phyloP scores from a whole-genome alignment of 179 eudicot species.

The Silene coronaria region DNA sequence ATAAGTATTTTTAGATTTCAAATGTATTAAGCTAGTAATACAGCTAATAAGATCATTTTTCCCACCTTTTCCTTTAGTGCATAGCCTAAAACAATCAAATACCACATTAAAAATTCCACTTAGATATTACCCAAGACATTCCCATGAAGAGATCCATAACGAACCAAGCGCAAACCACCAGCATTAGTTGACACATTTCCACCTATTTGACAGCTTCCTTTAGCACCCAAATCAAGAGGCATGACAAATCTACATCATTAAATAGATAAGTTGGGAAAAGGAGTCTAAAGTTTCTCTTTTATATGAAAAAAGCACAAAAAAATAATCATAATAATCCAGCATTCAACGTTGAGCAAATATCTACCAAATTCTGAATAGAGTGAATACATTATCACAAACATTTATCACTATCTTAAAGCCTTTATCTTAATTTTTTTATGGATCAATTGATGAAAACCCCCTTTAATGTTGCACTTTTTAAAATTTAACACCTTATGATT shows the following conservation, averaged over 20 bases:
- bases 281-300: not conserved
- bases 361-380: not conserved
- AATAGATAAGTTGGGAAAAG: conserved; percentile 13
- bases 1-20: not conserved
- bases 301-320: not conserved
- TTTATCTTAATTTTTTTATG: not conserved
- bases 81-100: conserved; percentile 1
- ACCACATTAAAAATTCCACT: not conserved
- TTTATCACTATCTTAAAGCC: not conserved
- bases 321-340: not conserved
- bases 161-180: conserved; percentile 90
- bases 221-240: conserved; percentile 99
- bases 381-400: not conserved
- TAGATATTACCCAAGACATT: conserved; percentile 69
- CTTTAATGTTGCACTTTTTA: too few species aligned
- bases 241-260: conserved; percentile 61
- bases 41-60: not conserved
- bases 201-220: conserved; percentile 99
- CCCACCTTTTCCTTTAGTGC: not conserved
- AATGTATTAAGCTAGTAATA: not conserved
- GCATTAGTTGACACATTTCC: conserved; percentile 98
- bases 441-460: too few species aligned
- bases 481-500: too few species aligned
- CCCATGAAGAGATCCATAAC: conserved; percentile 97
- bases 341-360: not conserved